Base-by-base conservation (phyloP, 2,329 filamentous ascomycete species). In the Ophiostoma populinum region DNA sequence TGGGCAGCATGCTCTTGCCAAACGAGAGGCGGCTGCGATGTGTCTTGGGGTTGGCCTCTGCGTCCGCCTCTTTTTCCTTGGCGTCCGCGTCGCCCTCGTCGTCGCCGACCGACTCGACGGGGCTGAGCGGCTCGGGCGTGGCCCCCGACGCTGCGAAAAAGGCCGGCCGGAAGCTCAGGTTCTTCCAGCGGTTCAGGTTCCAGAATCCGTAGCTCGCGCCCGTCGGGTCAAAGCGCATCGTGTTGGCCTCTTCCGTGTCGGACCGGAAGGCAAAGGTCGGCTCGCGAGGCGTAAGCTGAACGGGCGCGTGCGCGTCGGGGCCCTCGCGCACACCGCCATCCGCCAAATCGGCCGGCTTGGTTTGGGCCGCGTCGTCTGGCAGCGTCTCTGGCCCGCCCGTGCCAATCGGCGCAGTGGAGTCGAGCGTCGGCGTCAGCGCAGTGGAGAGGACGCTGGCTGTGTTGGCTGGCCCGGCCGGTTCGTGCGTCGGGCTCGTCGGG, bases 151-250 rank as follows among this genome's bases (percentile, higher is more conserved):
- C 34, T 2, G 37, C 35, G 1, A 33, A 35, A 1, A 42, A 27
- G 5, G 44, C 37, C 11, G 40, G 30, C 9, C 44, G 52, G 11
- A 58, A 45, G 0, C 50, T 49, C 4, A 62, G 52, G 5, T 56
- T 55, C 34, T 57, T 60, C 69, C 67, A 73, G 16, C 63, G 57
- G 24, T 59, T 61, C 15, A 70, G 47, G 40, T 67, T 72, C 70
- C 69, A 75, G 47, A 75, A 74, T 8, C 59, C 58, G 32, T 58
- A 59, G 32, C 53, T 57, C 5, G 56, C 54, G 2, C 56, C 61
- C 17, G 43, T 54, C 1, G 54, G 37, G 32, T 64, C 61, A 0
- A 56, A 40, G 7, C 49, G 48, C 12, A 55, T 38, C 16, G 50
- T 49, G 7, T 58, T n/a, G n/a, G n/a, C 54, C 3, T 55, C 57